Evolutionary conservation across 2,329 filamentous ascomycete species (phyloP).

Genomic region (Neopestalotiopsis rosae): DNA sequence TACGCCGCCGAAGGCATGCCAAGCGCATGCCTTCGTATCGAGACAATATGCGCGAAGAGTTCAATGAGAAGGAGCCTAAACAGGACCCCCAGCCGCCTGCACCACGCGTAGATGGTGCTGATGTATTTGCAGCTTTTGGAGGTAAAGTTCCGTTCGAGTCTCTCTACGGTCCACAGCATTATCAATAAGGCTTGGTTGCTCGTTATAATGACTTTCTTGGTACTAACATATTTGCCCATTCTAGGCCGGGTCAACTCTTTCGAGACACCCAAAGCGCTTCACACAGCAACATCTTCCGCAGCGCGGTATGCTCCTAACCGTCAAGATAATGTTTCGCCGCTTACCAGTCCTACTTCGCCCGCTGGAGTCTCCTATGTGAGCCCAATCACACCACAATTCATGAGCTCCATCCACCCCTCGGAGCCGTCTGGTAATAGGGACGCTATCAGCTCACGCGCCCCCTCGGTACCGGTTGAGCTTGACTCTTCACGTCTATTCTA

Average conservation of each 20-base stretch:
- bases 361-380: background rate
- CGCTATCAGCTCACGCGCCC: background rate
- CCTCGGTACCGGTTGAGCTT: constrained; percentile 4
- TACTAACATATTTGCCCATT: background rate
- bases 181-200: background rate
- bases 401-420: background rate
- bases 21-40: constrained; percentile 24
- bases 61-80: constrained; percentile 20
- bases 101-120: constrained; percentile 29
- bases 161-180: too few species aligned
- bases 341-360: background rate
- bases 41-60: constrained; percentile 13
- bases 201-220: background rate
- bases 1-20: constrained; percentile 26
- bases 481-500: constrained; percentile 21
- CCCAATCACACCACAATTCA: constrained; percentile 15
- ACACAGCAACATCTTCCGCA: background rate
- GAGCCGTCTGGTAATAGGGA: background rate
- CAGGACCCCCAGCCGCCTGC: constrained; percentile 8
- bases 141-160: constrained; percentile 38
- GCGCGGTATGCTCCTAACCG: background rate
- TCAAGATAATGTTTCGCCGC: background rate
- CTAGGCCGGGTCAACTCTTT: constrained; percentile 14
- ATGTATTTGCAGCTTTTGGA: constrained; percentile 52
- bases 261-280: background rate